These are phyloP conservation scores for Eucalyptus tenuipes DNA, from an alignment of 345 rosid species.

Conservation along the genomic window DNA sequence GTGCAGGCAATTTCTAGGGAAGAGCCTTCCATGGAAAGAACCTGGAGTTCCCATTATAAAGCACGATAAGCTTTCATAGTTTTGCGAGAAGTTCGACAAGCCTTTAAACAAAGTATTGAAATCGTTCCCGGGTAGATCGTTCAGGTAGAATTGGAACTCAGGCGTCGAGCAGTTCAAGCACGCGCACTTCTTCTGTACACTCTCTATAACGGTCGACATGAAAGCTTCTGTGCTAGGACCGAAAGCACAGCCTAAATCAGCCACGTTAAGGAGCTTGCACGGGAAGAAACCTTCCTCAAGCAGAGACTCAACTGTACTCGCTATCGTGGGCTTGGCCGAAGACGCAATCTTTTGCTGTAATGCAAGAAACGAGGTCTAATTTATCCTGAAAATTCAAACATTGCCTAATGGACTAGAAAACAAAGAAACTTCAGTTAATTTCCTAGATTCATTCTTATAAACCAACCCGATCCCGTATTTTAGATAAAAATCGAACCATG, in stretches of 20 bases:
- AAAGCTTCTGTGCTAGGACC: neutral
- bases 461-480: neutral
- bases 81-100: neutral
- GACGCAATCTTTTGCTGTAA: neutral
- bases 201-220: neutral
- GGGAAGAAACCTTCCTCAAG: neutral
- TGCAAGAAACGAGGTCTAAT: neutral
- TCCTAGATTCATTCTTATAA: neutral
- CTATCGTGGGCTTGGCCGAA: neutral
- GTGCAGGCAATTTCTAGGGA: neutral
- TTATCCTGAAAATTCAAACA: neutral
- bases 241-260: slow-evolving; percentile 8
- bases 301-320: neutral
- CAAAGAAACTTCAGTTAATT: neutral
- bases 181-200: neutral
- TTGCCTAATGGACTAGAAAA: neutral
- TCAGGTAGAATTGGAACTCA: neutral
- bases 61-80: neutral
- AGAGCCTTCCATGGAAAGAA: slow-evolving; percentile 8
- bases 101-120: slow-evolving; percentile 10
- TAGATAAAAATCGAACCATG: neutral
- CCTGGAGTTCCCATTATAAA: slow-evolving; percentile 7
- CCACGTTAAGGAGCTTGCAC: neutral
- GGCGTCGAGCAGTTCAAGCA: neutral
- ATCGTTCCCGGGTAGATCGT: slow-evolving; percentile 12